These are phyloP conservation scores for Zygoascus bituminiphila DNA, from an alignment of 805 yeast genomes.

Conservation along the genomic window DNA sequence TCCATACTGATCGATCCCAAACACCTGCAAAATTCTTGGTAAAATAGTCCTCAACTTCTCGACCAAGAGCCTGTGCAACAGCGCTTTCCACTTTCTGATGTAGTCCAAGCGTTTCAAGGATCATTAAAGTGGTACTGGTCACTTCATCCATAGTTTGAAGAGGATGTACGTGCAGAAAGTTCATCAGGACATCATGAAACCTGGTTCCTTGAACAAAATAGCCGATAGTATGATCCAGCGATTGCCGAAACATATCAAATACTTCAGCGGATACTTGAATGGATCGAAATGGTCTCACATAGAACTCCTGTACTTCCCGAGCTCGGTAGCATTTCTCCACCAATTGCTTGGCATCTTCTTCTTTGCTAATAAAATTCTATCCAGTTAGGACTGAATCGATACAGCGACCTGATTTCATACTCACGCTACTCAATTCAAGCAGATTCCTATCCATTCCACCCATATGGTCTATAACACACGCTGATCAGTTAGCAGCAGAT, in stretches of 20 bases:
- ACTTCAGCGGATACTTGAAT: background rate
- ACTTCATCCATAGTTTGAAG: conserved; percentile 2
- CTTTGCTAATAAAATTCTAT: no score
- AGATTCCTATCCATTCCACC: background rate
- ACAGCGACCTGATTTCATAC: no score
- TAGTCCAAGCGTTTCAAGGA: conserved; percentile 17
- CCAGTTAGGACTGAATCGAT: no score
- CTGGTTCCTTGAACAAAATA: background rate
- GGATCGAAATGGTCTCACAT: background rate
- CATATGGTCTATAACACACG: background rate
- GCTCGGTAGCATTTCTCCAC: background rate
- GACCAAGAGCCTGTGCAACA: background rate
- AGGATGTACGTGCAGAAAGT: conserved; percentile 8
- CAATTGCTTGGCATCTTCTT: background rate
- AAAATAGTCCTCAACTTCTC: conserved; percentile 13
- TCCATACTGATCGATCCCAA: conserved; percentile 12
- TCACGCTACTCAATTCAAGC: background rate
- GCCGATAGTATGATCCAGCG: background rate
- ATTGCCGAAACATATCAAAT: background rate
- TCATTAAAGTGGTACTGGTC: conserved; percentile 1
- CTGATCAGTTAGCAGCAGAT: no score
- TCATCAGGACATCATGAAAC: conserved; percentile 8
- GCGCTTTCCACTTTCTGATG: conserved; percentile 13
- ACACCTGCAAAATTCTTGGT: conserved; percentile 5
- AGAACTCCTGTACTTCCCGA: background rate